Evolutionary conservation across 305 asterid species (phyloP), one percentile per base, ranked within the genome.

Genomic region (Solanum hybrid): DNA sequence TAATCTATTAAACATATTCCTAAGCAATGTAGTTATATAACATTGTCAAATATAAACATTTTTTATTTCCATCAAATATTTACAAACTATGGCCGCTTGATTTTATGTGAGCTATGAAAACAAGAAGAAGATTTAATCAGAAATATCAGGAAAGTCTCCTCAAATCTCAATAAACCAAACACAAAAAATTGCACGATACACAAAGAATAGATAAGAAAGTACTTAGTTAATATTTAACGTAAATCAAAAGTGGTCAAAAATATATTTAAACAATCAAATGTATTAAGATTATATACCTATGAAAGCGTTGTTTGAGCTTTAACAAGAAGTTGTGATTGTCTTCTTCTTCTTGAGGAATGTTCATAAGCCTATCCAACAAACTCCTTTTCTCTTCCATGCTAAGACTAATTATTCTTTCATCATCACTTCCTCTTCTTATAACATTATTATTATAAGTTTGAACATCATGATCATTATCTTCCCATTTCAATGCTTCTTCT

Each of bases 291-390:
- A 77, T 24, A 67, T n/a, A 69, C 95, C 93, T 93, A 61, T 94
- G 87, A 24, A 89, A 86, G 22, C 95, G 89, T 8, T 93, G 90
- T 78, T 93, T 86, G 8, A 94, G 92, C 18, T 92, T 86, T 28
- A 85, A 69, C 40, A 94, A 91, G 34, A 94, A 87, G 88, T 74
- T 94, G 90, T 92, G 92, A 74, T 90, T 89, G 22, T 93, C 95
- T 87, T 94, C 93, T 29, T 92, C 94, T 84, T 93, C 93, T 24
- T 92, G 93, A 46, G 92, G 90, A 88, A 92, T 90, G 67, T 90
- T 91, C 2, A 93, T 77, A 39, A 93, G 92, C 16, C 82, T 91
- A 6, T 92, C 93, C 89, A 92, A 75, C 26, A 91, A 85, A 36
- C 74, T 92, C 93, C 90, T 92, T 90, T 90, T 93, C 61, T 92